Base-by-base conservation (phyloP, 75 land plant species). In the Picea sitchensis region DNA sequence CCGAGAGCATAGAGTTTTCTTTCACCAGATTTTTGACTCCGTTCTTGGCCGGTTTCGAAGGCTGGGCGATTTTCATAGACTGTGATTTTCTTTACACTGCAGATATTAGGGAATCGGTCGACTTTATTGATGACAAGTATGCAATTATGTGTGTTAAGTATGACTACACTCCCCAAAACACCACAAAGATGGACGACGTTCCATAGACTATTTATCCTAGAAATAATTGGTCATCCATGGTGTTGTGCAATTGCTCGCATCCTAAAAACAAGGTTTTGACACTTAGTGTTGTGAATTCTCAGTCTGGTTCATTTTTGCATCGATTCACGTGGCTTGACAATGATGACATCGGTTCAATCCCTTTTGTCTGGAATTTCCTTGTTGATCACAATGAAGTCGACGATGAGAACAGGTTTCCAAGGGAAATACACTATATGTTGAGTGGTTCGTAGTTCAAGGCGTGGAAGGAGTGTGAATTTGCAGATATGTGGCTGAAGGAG, bases 391-490 rank as follows among this genome's bases (percentile, higher is more conserved):
- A 92, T 65, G 76, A 80, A 64, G 76, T 79, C 13, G 88, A 73
- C 5, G 81, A 86, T 76, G 71, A 60, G 57, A 85, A 81, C 26
- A 78, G 81, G 20, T 34, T 82, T 7, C 92, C 92, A 0, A 92
- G 82, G 80, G 95, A 92, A 0, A 90, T 92, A 32, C 92, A 92
- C 76, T 92, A 91, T 73, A 92, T 92, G 0, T 77, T 79, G 61
- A 92, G 92, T 6, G 92, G 95, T 9, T 92, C 95, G 0, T 92
- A 91, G 95, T 92, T 92, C 58, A 91, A 92, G 17, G 92, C 89
- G 3, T 92, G 91, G 91, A 90, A 92, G 84, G 76, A 85, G 62
- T 92, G 92, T 60, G 88, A 92, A 79, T 92, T 86, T 77, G 89
- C 82, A 0, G 92, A 88, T 60, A 81, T 82, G 11, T 92, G 95